Evolutionary conservation across 2,329 filamentous ascomycete genomes (phyloP).

Genomic region (Trichoderma atroviride): DNA sequence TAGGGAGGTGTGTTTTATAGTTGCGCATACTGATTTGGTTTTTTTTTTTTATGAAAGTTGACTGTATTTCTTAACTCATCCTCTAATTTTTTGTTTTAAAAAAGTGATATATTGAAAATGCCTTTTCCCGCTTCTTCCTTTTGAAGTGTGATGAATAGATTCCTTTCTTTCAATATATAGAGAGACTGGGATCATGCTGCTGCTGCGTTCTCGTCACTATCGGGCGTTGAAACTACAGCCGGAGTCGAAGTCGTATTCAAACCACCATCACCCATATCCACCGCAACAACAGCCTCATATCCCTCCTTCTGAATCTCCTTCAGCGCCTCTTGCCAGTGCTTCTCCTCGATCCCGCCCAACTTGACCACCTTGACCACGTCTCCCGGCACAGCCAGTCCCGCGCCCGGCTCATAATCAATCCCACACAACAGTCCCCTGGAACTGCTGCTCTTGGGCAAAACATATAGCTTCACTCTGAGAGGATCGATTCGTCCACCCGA

Average conservation of each 20-base stretch:
- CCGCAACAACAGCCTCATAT: conserved; percentile 33
- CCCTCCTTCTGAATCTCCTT: conserved; percentile 25
- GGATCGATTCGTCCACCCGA: neutral
- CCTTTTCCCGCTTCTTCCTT: neutral
- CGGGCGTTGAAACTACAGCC: neutral
- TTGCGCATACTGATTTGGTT: neutral
- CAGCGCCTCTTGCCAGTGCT: conserved; percentile 34
- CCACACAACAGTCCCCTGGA: neutral
- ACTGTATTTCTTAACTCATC: neutral
- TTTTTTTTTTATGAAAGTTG: neutral
- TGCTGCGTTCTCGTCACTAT: neutral
- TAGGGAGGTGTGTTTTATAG: neutral
- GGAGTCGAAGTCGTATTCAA: neutral
- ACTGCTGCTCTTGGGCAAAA: neutral
- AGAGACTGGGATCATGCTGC: neutral
- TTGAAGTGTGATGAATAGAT: neutral
- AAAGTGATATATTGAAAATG: neutral
- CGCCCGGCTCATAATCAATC: neutral
- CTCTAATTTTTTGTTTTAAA: neutral
- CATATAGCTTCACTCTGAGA: neutral
- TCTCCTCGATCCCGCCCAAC: conserved; percentile 34
- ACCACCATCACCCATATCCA: conserved; percentile 30
- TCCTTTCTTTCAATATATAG: neutral
- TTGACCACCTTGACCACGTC: conserved; percentile 38
- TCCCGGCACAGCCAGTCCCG: conserved; percentile 24